phyloP scores from a whole-genome alignment of 805 yeast species.

The Candida silvatica region DNA sequence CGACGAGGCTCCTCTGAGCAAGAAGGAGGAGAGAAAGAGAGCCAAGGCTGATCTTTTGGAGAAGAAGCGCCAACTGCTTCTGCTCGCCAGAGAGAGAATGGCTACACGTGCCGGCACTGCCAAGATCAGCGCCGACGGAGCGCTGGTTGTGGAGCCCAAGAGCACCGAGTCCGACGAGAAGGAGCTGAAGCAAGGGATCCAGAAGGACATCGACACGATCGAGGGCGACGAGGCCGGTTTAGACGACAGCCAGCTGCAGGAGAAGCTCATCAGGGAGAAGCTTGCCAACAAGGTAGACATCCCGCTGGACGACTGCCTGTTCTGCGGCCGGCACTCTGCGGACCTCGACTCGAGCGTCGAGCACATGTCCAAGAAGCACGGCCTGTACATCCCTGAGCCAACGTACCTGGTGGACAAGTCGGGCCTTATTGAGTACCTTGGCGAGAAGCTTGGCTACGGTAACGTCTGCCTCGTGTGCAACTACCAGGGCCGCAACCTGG shows the following conservation, averaged over 20 bases:
- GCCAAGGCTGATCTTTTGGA: constrained; percentile 41
- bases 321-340: constrained; percentile 32
- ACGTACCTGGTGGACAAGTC: constrained; percentile 55
- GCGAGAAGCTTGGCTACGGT: constrained; percentile 76
- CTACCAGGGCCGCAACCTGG: constrained; percentile 77
- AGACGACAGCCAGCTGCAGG: constrained; percentile 26
- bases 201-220: constrained; percentile 6
- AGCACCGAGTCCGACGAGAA: constrained; percentile 11
- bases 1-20: constrained; percentile 18
- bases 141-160: constrained; percentile 10
- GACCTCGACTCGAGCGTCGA: constrained; percentile 37
- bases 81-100: constrained; percentile 36
- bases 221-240: constrained; percentile 6
- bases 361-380: constrained; percentile 77
- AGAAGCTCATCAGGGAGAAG: constrained; percentile 35
- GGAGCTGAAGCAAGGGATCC: constrained; percentile 13
- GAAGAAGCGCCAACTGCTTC: constrained; percentile 39
- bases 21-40: constrained; percentile 41
- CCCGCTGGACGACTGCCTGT: constrained; percentile 40
- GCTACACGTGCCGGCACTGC: constrained; percentile 20
- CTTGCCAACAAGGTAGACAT: constrained; percentile 37
- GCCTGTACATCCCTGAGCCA: constrained; percentile 81
- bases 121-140: constrained; percentile 19
- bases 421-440: constrained; percentile 70
- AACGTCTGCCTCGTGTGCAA: constrained; percentile 76